Base-by-base conservation (phyloP, 2,329 filamentous ascomycete species). In the Cladosporium sp. region DNA sequence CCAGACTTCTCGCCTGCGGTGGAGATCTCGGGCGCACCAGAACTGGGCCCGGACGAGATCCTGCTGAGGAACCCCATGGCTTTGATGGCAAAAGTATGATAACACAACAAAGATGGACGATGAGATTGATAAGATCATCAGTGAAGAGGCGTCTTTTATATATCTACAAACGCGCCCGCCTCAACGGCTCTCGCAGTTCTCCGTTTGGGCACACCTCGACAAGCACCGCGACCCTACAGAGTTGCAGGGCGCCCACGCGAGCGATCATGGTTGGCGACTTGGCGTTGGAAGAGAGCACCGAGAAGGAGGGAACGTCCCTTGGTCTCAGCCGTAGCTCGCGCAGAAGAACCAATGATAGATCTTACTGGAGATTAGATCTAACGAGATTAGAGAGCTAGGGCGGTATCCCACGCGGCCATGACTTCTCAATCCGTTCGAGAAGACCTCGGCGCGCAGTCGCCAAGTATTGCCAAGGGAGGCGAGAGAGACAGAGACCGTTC, bases 21-120 rank as follows among this genome's bases (percentile, higher is more conserved):
- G 3, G 60, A 7, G 47, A 66, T 65, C 36, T 69, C 68, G 34
- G 66, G 68, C 4, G 58, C 44, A 21, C 34, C 60, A 18, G 49
- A 36, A 11, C 52, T 64, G 41, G 67, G 59, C 30, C 58, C 59
- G 18, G 66, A 61, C 34, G 60, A 30, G 4, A 65, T 51, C 59
- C 51, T 64, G 41, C 41, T 68, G 52, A 69, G 49, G 21, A 61
- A 51, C 49, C 59, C 47, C 52, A 63, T 62, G 24, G 38, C 55
- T 58, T 12, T 18, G 55, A 24, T 4, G 55, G 11, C 21, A 58
- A 24, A 18, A 41, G 32, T 18, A 11, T 34, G n/a, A n/a, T 60
- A 4, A 7, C 21, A 44, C 61, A 51, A 61, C 34, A 34, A n/a
- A 24, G 32, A 30, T 21, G 41, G 21, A 28, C 18, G 44, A 54